Conservation (phyloP, 441 rosid genomes). For the Bocquillonia castaneifolia region DNA sequence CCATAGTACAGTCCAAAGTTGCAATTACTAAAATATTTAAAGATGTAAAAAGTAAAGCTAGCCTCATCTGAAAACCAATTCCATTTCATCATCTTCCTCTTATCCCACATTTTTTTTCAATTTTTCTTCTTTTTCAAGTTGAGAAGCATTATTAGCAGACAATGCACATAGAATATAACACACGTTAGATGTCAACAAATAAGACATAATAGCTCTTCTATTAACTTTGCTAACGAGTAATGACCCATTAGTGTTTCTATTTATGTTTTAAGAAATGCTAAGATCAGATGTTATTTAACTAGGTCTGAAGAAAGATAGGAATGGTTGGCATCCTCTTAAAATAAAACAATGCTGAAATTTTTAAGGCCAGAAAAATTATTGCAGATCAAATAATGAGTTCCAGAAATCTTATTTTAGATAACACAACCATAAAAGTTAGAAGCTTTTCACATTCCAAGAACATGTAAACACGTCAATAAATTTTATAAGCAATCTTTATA, state of each 20-base stretch:
- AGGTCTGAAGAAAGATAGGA: neutral
- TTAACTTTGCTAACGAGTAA: neutral
- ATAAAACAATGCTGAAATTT: neutral
- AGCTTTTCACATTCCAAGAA: slow-evolving; percentile 11
- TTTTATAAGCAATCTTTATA: slow-evolving; percentile 7
- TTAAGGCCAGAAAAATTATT: neutral
- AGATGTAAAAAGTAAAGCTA: neutral
- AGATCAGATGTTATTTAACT: neutral
- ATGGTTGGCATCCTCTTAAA: neutral
- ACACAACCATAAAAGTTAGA: slow-evolving; percentile 8
- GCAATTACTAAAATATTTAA: neutral
- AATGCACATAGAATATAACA: neutral
- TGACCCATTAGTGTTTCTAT: neutral
- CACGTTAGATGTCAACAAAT: neutral
- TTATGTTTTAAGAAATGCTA: neutral
- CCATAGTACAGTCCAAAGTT: neutral
- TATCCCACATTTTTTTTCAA: neutral
- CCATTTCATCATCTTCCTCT: neutral
- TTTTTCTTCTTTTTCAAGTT: neutral
- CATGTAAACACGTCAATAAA: slow-evolving; percentile 5
- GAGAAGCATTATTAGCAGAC: neutral
- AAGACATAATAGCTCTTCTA: neutral
- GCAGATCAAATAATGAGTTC: neutral
- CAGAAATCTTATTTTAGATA: neutral
- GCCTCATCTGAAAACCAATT: neutral